Conservation (phyloP, 2,329 filamentous ascomycete species). For the Fusarium chuoi region DNA sequence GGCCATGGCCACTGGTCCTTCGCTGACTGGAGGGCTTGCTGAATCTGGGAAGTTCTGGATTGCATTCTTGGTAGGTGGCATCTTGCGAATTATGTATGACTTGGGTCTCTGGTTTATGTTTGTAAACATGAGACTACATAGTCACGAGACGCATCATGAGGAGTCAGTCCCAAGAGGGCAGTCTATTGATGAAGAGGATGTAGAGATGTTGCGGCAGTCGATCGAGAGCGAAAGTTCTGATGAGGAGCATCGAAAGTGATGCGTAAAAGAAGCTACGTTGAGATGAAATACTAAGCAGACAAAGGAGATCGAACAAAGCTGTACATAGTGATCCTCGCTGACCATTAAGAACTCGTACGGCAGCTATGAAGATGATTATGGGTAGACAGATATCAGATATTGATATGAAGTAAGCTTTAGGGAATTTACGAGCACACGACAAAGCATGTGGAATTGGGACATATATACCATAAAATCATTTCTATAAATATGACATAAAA, state of each 20-base stretch:
- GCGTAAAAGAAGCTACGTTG: fast-evolving
- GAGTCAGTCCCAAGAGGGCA: not conserved
- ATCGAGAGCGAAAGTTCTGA: not conserved
- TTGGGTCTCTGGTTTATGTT: slow-evolving; percentile 69
- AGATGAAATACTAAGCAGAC: too few relatives aligned
- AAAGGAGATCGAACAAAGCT: too few relatives aligned
- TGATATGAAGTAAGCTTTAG: too few relatives aligned
- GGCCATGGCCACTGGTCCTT: slow-evolving; percentile 65
- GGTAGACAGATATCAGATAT: not conserved
- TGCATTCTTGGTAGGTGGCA: slow-evolving; percentile 68
- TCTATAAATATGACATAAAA: too few relatives aligned
- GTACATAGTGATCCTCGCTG: fast-evolving
- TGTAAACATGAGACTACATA: slow-evolving; percentile 65
- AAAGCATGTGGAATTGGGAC: not conserved
- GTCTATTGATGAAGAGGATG: slow-evolving; percentile 26
- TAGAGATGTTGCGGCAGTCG: slow-evolving; percentile 11
- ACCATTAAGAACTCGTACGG: too few relatives aligned
- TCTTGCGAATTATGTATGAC: slow-evolving; percentile 65
- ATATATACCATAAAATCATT: too few relatives aligned
- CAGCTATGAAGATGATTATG: not conserved
- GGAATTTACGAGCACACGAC: not conserved
- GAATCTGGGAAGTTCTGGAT: slow-evolving; percentile 66
- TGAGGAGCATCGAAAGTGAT: slow-evolving; percentile 3
- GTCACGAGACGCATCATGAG: slow-evolving; percentile 49
- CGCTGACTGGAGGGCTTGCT: slow-evolving; percentile 65